Percentiles rank a stretch among this genome's conserved stretches.
Conservation (phyloP, 805 yeast genomes). For the Spathaspora girioi region DNA sequence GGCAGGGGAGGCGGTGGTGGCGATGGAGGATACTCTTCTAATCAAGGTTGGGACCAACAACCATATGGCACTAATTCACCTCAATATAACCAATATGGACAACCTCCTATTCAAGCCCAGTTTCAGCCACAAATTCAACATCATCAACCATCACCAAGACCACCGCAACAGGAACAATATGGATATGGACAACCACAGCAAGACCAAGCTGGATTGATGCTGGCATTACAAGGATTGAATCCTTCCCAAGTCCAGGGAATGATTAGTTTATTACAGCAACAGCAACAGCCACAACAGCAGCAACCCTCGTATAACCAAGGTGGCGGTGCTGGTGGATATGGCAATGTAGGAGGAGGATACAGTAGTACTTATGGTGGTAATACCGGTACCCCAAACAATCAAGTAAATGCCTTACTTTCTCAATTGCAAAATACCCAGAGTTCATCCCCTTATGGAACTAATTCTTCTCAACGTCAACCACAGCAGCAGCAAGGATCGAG, state of each 20-base stretch:
- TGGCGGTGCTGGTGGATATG: slow-evolving; percentile 7
- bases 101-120: slow-evolving; percentile 3
- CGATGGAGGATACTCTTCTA: slow-evolving; percentile 10
- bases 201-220: slow-evolving; percentile 7
- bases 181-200: neutral
- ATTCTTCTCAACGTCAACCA: slow-evolving; percentile 7
- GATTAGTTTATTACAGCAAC: slow-evolving; percentile 25
- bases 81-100: slow-evolving; percentile 10
- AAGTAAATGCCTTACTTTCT: slow-evolving; percentile 24
- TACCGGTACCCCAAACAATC: slow-evolving; percentile 15
- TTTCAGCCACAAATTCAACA: neutral
- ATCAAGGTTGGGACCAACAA: slow-evolving; percentile 7
- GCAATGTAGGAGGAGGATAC: neutral
- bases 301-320: slow-evolving; percentile 2
- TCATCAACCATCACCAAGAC: neutral
- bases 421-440: slow-evolving; percentile 18
- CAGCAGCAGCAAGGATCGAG: slow-evolving; percentile 14
- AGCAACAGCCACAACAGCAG: slow-evolving; percentile 21
- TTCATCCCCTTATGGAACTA: slow-evolving; percentile 1
- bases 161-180: neutral
- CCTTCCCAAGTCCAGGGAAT: slow-evolving; percentile 32
- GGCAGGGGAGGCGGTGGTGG: slow-evolving; percentile 9
- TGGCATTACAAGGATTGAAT: slow-evolving; percentile 23
- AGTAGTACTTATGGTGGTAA: slow-evolving; percentile 1
- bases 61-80: slow-evolving; percentile 10